These are phyloP conservation scores for Hevea brasiliensis DNA, from an alignment of 345 rosid species.

Conservation along the genomic window DNA sequence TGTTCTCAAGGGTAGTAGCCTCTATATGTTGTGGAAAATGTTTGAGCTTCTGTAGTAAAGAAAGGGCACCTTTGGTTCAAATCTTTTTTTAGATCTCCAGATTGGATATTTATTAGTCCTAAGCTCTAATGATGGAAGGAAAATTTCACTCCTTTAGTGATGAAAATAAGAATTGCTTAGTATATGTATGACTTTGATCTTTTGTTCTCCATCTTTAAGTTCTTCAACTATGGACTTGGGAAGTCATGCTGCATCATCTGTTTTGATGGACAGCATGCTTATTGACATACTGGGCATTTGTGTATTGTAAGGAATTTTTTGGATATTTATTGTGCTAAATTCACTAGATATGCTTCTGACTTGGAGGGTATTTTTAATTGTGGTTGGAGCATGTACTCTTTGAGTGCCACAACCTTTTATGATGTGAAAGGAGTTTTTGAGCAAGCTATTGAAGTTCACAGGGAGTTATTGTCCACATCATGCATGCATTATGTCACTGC, in stretches of 20 bases:
- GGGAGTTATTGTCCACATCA: constrained; percentile 3
- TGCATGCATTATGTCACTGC: neutral
- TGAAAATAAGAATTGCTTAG: constrained; percentile 38
- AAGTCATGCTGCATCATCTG: constrained; percentile 11
- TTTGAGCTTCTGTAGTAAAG: constrained; percentile 19
- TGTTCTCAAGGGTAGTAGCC: constrained; percentile 34
- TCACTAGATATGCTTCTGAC: constrained; percentile 6
- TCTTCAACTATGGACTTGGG: constrained; percentile 13
- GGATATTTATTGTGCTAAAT: constrained; percentile 5
- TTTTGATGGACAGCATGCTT: neutral
- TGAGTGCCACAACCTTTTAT: neutral
- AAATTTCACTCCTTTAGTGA: constrained; percentile 30
- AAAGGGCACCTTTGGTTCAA: constrained; percentile 35
- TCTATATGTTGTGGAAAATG: constrained; percentile 26
- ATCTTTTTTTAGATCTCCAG: constrained; percentile 29
- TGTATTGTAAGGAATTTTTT: constrained; percentile 19
- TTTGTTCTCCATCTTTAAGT: constrained; percentile 27
- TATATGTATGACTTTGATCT: constrained; percentile 40
- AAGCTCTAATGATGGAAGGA: constrained; percentile 42
- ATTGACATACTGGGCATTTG: constrained; percentile 10
- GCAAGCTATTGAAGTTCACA: constrained; percentile 8
- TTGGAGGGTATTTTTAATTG: neutral
- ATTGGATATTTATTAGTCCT: constrained; percentile 31
- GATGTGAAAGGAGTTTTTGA: neutral
- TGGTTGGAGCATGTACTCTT: constrained; percentile 9